Base-by-base conservation (phyloP, 345 rosid genomes). In the Noccaea bulbosa region DNA sequence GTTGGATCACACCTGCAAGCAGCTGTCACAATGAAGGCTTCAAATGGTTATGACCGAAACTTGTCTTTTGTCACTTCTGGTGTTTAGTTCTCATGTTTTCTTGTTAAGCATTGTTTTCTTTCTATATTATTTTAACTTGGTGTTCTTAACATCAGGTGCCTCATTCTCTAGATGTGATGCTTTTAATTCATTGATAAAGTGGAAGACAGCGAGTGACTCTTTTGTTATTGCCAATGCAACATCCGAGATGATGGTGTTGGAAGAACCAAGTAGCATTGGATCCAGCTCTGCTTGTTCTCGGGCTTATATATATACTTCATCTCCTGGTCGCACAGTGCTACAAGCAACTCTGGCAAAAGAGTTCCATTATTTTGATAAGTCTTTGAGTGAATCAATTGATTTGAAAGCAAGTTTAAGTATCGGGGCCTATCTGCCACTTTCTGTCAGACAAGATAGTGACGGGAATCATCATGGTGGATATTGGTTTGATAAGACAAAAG, bases 391-490 rank as follows among this genome's bases (percentile, higher is more conserved):
- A 55, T 83, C 83, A 45, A 56, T 78, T 61, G 75, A 83, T 70
- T 75, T 90, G 71, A 86, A 86, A 82, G 89, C 97, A 56, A 81
- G 96, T 76, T 83, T 78, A 59, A 81, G 75, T 46, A 83, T 93
- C 61, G 97, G 96, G 47, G 87, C 96, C 22, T 87, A 90, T 82
- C 82, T 69, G 65, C 97, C 93, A 30, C 92, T 93, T 45, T 65
- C 71, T 68, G 67, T 90, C 72, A 81, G 67, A 70, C 97, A 86
- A 81, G 82, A 74, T 6, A 83, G 88, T 63, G 91, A 93, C 60
- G 98, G 97, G 41, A 90, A 79, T 75, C 88, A 65, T 39, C 88
- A 82, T 85, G 98, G 98, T 62, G 98, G 98, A 24, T 90, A 90
- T 74, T 85, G 91, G 93, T 79, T 78, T 22, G 84, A 87, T 83